These are phyloP conservation scores for Erysimum cheiranthoides DNA, from an alignment of 345 rosid genomes.

Conservation along the genomic window DNA sequence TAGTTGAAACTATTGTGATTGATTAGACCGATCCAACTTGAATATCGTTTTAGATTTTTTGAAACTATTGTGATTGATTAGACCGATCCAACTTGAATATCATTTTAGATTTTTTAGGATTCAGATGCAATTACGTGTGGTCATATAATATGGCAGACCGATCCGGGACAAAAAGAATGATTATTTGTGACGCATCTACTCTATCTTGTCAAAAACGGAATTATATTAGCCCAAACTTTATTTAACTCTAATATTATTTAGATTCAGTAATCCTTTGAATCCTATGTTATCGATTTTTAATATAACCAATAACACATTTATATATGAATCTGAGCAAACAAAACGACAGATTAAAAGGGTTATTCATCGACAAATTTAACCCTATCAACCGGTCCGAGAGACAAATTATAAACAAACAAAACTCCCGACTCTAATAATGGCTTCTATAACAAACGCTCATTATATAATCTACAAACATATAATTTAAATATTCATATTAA, in stretches of 20 bases:
- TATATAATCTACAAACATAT: not conserved
- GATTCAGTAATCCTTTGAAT: not conserved
- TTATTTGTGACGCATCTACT: not conserved
- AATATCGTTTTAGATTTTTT: conserved; percentile 5
- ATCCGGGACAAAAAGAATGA: not conserved
- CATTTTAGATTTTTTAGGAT: conserved; percentile 15
- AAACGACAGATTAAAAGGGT: conserved; percentile 30
- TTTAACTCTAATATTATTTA: not conserved
- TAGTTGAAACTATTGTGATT: not conserved
- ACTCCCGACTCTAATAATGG: conserved; percentile 5
- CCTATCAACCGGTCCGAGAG: conserved; percentile 26
- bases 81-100: not conserved
- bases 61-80: conserved; percentile 6
- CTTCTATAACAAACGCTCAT: conserved; percentile 16
- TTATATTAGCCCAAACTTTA: not conserved
- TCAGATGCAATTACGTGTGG: not conserved
- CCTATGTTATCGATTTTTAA: not conserved
- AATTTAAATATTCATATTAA: not conserved
- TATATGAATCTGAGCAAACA: conserved; percentile 2
- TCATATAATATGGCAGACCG: conserved; percentile 8
- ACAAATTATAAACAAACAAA: conserved; percentile 22
- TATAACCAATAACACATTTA: not conserved
- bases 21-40: conserved; percentile 6
- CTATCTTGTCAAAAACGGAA: not conserved
- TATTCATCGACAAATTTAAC: conserved; percentile 43